Evolutionary conservation across 495 filamentous ascomycete genomes (phyloP), one percentile per base, ranked within the genome.

Genomic region (Daldinia grandis): DNA sequence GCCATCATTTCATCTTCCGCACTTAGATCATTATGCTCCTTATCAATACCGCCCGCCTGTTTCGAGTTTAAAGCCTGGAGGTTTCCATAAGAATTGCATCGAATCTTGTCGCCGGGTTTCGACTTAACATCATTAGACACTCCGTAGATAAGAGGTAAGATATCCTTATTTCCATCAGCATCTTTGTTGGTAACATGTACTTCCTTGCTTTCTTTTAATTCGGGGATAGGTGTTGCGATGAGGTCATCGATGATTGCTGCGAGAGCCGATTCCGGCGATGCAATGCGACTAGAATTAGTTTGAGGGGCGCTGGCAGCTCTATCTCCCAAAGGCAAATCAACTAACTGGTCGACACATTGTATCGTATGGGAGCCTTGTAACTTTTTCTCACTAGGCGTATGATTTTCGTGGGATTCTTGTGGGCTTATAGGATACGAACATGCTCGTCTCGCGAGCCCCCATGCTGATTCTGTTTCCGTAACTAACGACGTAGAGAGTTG

Each of bases 251-350:
- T 27, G 2, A 28, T 4, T 27, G 14, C 15, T 51, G 49, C 12
- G 5, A 51, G 12, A 27, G 9, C 7, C 30, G 14, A 24, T 30
- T 9, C 25, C 15, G 27, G 25, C 42, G 27, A 15, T 4, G 25
- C n/a, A 30, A 3, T 28, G 15, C 15, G 17, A 53, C 14, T 4
- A 0, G 5, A 1, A 3, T 25, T n/a, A 17, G n/a, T 15, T 66
- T n/a, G 42, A 53, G 55, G 31, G 5, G 42, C 24, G 24, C 30
- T 53, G 24, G 33, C 30, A 59, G 53, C 62, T 33, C 31, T 44
- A 33, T 49, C 10, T 30, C 38, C 53, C 9, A 35, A 42, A 5
- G 35, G 49, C 15, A 24, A 15, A 17, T 30, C 27, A 30, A 15
- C 27, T n/a, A 30, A 9, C 3, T 28, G 24, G 25, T 12, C 53